Conservation (phyloP, 257 asterid genomes). For the Thymus mandschuricus region DNA sequence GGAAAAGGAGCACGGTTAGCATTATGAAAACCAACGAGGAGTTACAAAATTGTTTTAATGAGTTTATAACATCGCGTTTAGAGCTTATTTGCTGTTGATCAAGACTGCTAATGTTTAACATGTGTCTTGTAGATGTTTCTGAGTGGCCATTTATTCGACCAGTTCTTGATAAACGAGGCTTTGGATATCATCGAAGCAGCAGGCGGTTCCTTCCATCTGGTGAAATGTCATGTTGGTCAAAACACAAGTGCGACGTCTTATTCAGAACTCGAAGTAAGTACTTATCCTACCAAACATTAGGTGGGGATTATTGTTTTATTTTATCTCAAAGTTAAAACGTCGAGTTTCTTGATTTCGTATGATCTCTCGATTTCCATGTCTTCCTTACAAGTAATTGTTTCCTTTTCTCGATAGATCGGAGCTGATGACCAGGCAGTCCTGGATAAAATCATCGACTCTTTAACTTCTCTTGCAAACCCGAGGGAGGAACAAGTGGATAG, state of each 20-base stretch:
- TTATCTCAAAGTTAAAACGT: neutral
- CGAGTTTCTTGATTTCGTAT: neutral
- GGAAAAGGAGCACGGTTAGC: neutral
- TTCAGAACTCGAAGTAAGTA: slow-evolving; percentile 87
- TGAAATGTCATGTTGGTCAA: slow-evolving; percentile 94
- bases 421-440: slow-evolving; percentile 76
- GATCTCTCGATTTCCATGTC: neutral
- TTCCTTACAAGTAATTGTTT: slow-evolving; percentile 17
- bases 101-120: slow-evolving; percentile 21
- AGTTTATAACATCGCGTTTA: slow-evolving; percentile 1
- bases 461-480: slow-evolving; percentile 71
- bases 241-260: slow-evolving; percentile 67
- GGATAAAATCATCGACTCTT: slow-evolving; percentile 70
- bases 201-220: slow-evolving; percentile 94
- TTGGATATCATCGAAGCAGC: slow-evolving; percentile 96
- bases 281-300: neutral
- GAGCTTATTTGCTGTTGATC: slow-evolving; percentile 8
- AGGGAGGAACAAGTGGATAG: slow-evolving; percentile 42
- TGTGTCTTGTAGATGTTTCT: slow-evolving; percentile 68
- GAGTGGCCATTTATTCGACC: slow-evolving; percentile 96
- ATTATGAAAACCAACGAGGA: neutral
- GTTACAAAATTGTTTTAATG: slow-evolving; percentile 4
- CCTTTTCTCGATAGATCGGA: slow-evolving; percentile 63
- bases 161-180: slow-evolving; percentile 87
- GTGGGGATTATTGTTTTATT: no score